phyloP scores from a whole-genome alignment of 179 eudicot genomes.

The Beta lomatogona region DNA sequence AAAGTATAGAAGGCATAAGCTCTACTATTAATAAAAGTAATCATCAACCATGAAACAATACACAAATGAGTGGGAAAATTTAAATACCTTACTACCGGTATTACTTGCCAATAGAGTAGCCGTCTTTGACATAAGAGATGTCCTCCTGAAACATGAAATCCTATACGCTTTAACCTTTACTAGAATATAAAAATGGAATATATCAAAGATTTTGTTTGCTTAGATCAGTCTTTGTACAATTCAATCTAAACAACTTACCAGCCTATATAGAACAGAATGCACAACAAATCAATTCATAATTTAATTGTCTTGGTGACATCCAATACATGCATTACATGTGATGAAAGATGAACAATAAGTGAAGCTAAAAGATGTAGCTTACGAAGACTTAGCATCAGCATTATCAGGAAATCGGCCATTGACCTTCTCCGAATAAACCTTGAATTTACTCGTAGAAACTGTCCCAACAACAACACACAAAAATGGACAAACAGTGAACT shows the following conservation, averaged over 20 bases:
- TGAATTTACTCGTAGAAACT: slow-evolving; percentile 47
- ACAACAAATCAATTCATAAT: neutral
- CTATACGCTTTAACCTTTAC: neutral
- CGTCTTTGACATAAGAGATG: slow-evolving; percentile 29
- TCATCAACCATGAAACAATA: neutral
- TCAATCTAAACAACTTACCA: neutral
- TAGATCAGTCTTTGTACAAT: neutral
- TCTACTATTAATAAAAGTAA: neutral
- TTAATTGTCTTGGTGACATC: neutral
- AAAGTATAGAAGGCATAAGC: neutral
- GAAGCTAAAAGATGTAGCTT: slow-evolving; percentile 19
- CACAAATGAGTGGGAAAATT: neutral
- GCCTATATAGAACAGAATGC: neutral
- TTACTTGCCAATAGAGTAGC: slow-evolving; percentile 20
- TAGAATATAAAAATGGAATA: neutral
- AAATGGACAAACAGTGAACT: neutral
- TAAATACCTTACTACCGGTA: slow-evolving; percentile 16
- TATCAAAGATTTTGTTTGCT: neutral
- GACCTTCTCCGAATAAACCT: slow-evolving; percentile 48
- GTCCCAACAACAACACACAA: slow-evolving; percentile 23
- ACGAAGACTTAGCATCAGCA: slow-evolving; percentile 31
- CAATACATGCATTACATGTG: neutral
- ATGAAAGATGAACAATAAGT: neutral
- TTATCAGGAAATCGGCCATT: slow-evolving; percentile 21
- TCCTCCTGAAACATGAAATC: slow-evolving; percentile 30